Base-by-base conservation (phyloP, 139 green algal genomes). In the Diplosphaera chodatii region DNA sequence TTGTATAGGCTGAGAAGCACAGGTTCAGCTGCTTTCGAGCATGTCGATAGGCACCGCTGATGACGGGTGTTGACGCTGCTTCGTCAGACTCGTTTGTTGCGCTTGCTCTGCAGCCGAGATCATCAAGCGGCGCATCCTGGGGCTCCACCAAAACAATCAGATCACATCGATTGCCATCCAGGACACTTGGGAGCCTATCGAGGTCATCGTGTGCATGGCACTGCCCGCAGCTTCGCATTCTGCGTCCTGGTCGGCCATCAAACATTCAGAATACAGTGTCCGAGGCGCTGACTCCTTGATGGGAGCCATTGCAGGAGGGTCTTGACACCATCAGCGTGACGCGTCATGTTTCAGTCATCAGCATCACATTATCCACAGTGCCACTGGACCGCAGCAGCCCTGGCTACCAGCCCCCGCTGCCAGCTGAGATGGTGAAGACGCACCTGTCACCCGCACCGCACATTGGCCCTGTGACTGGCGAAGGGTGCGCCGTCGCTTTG, bases 51-150 rank as follows among this genome's bases (percentile, higher is more conserved):
- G n/a, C n/a, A n/a, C n/a, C n/a, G n/a, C n/a, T n/a, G 8, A 48
- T 20, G 6, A 10, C 37, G 10, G 37, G 10, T 10, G 6, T 6
- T 48, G 37, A 48, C n/a, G n/a, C n/a, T n/a, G n/a, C n/a, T n/a
- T n/a, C n/a, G n/a, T n/a, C n/a, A 10, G 8, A 20, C 37, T 6
- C 8, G 8, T 10, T 10, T 48, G 37, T 10, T 48, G 4, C 48
- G 48, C 25, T 23, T 59, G 8, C 48, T 23, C 1, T 66, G 65
- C 83, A 87, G 91, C 92, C 23, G 91, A 97, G 77, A 93, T 96
- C 68, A 68, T 96, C n/a, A 96, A 97, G 84, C 82, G 90, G 15
- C 84, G 92, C n/a, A 80, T 96, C 21, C 64, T 40, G 1, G 89
- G 86, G 2, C 74, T 97, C 66, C 89, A 97, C 76, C 91, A 97